phyloP scores from a whole-genome alignment of 306 rosid species.

The Rosa rugosa region DNA sequence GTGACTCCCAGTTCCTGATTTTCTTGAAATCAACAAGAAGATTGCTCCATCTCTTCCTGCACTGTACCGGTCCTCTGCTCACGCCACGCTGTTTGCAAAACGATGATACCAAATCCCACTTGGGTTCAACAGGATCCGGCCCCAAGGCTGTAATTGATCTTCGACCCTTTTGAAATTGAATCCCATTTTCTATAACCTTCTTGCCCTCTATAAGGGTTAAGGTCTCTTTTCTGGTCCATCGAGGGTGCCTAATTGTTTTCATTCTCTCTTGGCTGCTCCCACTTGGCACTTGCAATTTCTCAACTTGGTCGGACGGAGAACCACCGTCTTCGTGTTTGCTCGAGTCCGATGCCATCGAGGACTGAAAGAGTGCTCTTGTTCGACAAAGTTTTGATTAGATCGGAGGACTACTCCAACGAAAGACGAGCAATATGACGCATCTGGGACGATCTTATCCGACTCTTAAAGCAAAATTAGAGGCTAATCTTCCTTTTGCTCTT shows the following conservation, averaged over 20 bases:
- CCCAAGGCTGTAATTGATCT: constrained; percentile 3
- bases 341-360: constrained; percentile 1
- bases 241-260: background rate
- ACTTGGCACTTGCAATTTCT: background rate
- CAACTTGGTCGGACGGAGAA: background rate
- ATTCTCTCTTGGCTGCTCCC: background rate
- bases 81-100: constrained; percentile 4
- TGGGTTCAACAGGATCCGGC: constrained; percentile 5
- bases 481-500: background rate
- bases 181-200: constrained; percentile 3
- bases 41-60: constrained; percentile 25
- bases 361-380: background rate
- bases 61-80: constrained; percentile 9
- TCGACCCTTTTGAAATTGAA: background rate
- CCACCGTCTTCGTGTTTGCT: background rate
- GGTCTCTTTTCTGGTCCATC: constrained; percentile 16
- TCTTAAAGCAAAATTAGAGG: background rate
- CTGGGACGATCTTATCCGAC: background rate
- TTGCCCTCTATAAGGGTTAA: constrained; percentile 19
- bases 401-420: background rate
- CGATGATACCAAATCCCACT: constrained; percentile 22
- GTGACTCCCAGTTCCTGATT: constrained; percentile 14
- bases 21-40: constrained; percentile 24
- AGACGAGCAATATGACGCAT: background rate
- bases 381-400: constrained; percentile 3